A percentile compares a stretch with the other conserved stretches of the same genome.
phyloP scores from a whole-genome alignment of 2,329 filamentous ascomycete species.

The Bipolaris zeicola region DNA sequence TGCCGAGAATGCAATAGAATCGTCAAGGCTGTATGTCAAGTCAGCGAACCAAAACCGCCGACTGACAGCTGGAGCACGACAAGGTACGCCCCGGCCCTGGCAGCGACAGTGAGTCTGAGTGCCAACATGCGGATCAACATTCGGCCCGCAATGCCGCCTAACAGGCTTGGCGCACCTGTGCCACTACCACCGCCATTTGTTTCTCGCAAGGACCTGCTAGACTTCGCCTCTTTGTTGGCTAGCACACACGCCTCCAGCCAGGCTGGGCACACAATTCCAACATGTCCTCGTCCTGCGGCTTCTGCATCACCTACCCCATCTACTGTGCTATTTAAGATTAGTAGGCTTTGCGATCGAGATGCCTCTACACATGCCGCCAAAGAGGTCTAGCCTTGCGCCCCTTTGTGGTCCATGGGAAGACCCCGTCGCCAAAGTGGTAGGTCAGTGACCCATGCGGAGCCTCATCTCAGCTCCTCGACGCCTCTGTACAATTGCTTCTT shows the following conservation, averaged over 20 bases:
- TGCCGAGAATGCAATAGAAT: neutral
- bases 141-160: neutral
- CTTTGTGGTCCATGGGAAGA: neutral
- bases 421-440: neutral
- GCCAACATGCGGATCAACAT: slow-evolving; percentile 1
- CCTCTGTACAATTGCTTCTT: neutral
- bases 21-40: neutral
- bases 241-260: neutral
- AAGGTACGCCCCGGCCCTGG: neutral
- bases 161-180: neutral
- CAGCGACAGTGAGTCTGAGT: neutral
- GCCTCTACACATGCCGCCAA: neutral
- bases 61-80: neutral
- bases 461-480: neutral
- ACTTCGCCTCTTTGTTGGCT: slow-evolving; percentile 4
- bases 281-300: neutral
- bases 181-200: neutral
- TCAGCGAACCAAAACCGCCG: neutral
- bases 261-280: neutral
- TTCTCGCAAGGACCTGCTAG: neutral
- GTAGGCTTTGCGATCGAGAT: neutral
- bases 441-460: neutral
- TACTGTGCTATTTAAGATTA: neutral
- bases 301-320: neutral
- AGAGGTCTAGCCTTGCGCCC: neutral